These are phyloP conservation scores for Domatiomyces catenatus DNA, from an alignment of 2,329 filamentous ascomycete genomes.

Conservation along the genomic window DNA sequence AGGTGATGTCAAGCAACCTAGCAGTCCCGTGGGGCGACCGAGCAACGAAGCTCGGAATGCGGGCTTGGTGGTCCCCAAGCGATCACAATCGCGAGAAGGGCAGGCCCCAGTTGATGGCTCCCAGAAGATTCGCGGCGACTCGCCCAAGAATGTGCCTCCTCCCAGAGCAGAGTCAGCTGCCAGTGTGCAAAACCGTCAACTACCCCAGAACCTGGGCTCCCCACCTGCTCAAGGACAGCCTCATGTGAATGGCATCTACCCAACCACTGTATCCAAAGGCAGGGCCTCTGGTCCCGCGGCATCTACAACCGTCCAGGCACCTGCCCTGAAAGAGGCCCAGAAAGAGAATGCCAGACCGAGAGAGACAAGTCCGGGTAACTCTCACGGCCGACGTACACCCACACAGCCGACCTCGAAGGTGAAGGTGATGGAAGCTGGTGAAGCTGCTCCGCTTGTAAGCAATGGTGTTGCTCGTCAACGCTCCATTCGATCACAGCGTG, in stretches of 20 bases:
- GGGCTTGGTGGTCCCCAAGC: conserved; percentile 21
- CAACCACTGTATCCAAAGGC: conserved; percentile 7
- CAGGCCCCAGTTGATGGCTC: conserved; percentile 24
- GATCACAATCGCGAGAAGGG: conserved; percentile 28
- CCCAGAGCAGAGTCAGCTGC: conserved; percentile 12
- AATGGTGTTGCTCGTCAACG: conserved; percentile 31
- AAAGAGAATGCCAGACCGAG: conserved; percentile 18
- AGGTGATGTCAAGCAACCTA: conserved; percentile 27
- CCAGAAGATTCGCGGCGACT: conserved; percentile 11
- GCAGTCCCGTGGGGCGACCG: conserved; percentile 25
- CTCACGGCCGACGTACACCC: conserved; percentile 51
- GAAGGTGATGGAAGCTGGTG: conserved; percentile 33
- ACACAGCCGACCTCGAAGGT: conserved; percentile 34
- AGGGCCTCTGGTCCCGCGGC: conserved; percentile 28
- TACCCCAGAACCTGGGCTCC: conserved; percentile 47
- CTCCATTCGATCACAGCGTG: conserved; percentile 41
- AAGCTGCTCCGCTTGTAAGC: conserved; percentile 28
- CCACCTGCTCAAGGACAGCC: conserved; percentile 51
- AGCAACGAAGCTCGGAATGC: conserved; percentile 32
- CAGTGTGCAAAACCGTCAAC: conserved; percentile 37
- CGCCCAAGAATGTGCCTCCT: conserved; percentile 21
- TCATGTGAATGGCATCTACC: conserved; percentile 27
- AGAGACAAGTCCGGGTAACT: conserved; percentile 33
- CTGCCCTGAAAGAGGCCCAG: conserved; percentile 12
- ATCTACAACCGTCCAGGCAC: conserved; percentile 8